Conservation (phyloP, 2,329 filamentous ascomycete genomes). For the Verticillium dahliae region DNA sequence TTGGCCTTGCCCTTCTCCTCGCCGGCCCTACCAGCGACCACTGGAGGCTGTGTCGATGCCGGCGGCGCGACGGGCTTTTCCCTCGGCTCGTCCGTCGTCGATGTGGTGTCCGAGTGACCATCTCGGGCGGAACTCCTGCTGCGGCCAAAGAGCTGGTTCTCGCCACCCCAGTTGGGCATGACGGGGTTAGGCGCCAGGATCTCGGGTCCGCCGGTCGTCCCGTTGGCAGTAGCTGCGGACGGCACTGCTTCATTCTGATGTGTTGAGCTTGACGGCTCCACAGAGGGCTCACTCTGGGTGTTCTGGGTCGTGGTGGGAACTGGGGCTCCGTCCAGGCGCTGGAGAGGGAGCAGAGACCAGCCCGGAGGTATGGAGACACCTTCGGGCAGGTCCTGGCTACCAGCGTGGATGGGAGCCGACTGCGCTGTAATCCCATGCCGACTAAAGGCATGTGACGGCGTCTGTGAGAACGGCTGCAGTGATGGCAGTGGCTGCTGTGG, state of each 20-base stretch:
- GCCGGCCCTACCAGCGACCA: not conserved
- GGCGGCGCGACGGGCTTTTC: not conserved
- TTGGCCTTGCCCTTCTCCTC: slow-evolving; percentile 34
- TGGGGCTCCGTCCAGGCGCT: slow-evolving; percentile 40
- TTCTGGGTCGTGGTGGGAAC: slow-evolving; percentile 11
- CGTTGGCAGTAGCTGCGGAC: not conserved
- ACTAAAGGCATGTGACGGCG: slow-evolving; percentile 14
- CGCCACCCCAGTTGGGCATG: slow-evolving; percentile 43
- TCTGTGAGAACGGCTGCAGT: slow-evolving; percentile 3
- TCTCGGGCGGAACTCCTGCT: slow-evolving; percentile 7
- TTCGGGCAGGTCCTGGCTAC: slow-evolving; percentile 54
- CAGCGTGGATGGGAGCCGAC: slow-evolving; percentile 47
- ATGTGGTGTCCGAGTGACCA: not conserved
- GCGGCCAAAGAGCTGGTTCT: slow-evolving; percentile 39
- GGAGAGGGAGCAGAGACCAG: slow-evolving; percentile 58
- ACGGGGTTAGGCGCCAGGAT: slow-evolving; percentile 41
- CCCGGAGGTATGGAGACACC: slow-evolving; percentile 59
- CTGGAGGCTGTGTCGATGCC: not conserved
- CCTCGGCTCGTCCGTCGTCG: not conserved
- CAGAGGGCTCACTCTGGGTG: not conserved
- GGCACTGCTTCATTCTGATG: not conserved
- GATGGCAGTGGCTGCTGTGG: slow-evolving; percentile 6
- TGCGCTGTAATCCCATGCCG: slow-evolving; percentile 40
- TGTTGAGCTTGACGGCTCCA: not conserved
- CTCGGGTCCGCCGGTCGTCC: not conserved